Conservation (phyloP, 495 filamentous ascomycete genomes). For the Neurospora sp. region DNA sequence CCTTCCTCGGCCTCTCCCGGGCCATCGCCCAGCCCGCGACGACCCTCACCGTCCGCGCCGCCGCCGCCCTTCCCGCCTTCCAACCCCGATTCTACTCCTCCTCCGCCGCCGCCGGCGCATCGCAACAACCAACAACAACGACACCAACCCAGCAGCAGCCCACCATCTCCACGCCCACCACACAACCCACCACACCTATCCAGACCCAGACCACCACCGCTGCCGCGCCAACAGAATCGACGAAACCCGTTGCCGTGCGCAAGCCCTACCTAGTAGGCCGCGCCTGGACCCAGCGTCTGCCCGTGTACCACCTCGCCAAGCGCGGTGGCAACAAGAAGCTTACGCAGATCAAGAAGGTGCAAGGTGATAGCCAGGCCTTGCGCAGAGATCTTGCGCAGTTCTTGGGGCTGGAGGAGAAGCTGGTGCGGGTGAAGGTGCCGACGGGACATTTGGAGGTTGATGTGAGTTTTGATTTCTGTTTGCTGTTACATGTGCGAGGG, state of each 20-base stretch:
- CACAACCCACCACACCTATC: neutral
- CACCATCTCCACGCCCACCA: neutral
- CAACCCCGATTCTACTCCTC: neutral
- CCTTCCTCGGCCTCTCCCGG: constrained; percentile 1
- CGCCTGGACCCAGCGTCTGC: constrained; percentile 58
- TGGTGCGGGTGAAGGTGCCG: constrained; percentile 46
- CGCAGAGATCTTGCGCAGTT: constrained; percentile 33
- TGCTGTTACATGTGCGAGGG: too few species aligned
- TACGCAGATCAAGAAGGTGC: constrained; percentile 68
- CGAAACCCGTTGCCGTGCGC: too few species aligned
- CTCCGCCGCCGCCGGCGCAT: neutral
- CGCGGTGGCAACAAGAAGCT: constrained; percentile 66
- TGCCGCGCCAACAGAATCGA: neutral
- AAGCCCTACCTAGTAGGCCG: constrained; percentile 63
- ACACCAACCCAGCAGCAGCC: neutral
- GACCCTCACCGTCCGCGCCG: neutral
- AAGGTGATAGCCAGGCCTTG: constrained; percentile 56
- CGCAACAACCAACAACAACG: neutral
- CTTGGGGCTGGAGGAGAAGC: constrained; percentile 33
- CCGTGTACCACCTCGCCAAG: constrained; percentile 70
- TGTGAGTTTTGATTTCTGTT: too few species aligned
- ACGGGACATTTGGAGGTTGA: constrained; percentile 57
- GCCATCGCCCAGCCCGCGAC: constrained; percentile 3
- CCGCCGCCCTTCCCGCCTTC: neutral
- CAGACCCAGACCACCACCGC: too few species aligned